phyloP scores from a whole-genome alignment of 1,284 basidiomycete genomes.

The Trichosporon ovoides region DNA sequence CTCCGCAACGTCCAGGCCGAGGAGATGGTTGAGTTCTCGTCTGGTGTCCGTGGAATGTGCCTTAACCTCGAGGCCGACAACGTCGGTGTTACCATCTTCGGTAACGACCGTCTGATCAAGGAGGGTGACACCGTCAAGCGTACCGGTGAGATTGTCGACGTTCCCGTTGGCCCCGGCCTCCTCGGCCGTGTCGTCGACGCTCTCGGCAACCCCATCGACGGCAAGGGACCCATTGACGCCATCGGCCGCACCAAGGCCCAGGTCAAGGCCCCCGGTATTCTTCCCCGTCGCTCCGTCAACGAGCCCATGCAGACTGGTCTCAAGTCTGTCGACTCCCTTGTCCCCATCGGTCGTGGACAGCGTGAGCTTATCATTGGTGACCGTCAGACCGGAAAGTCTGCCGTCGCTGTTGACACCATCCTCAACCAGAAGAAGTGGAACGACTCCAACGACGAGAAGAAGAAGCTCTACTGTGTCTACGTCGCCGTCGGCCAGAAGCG shows the following conservation, averaged over 20 bases:
- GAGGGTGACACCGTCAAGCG: conserved; percentile 99
- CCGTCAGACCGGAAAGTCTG: conserved; percentile 94
- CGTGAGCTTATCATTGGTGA: conserved; percentile 99
- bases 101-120: conserved; percentile 99
- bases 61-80: conserved; percentile 99
- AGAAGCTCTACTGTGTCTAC: conserved; percentile 99
- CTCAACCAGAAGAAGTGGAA: conserved; percentile 99
- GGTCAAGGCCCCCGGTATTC: conserved; percentile 96
- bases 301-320: conserved; percentile 99
- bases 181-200: conserved; percentile 99
- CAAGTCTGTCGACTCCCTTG: conserved; percentile 99
- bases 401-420: conserved; percentile 98
- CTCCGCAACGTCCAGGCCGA: conserved; percentile 78
- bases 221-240: conserved; percentile 94
- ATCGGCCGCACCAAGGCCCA: conserved; percentile 91
- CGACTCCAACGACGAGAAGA: conserved; percentile 87
- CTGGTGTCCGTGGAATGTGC: conserved; percentile 97
- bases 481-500: conserved; percentile 99
- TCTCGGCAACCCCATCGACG: conserved; percentile 98
- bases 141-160: conserved; percentile 99
- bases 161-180: conserved; percentile 91
- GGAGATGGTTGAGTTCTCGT: conserved; percentile 99
- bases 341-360: conserved; percentile 99
- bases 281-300: conserved; percentile 98
- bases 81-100: conserved; percentile 99